These are phyloP conservation scores for Ciborinia camelliae DNA, from an alignment of 2,329 filamentous ascomycete species.

Conservation along the genomic window DNA sequence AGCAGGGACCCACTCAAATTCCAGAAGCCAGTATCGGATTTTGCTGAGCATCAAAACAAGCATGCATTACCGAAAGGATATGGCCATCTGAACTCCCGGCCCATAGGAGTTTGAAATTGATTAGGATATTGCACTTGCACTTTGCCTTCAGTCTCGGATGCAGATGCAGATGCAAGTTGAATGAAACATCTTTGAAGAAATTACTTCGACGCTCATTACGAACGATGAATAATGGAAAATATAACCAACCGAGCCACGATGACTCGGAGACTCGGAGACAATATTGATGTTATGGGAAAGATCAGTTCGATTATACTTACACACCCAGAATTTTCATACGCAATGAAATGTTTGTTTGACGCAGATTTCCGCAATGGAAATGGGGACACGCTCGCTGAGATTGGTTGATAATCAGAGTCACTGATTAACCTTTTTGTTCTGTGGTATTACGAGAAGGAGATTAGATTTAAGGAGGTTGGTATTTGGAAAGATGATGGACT, in stretches of 20 bases:
- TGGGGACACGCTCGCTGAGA: not conserved
- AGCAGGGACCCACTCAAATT: not conserved
- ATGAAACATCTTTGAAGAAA: not conserved
- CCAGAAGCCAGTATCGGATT: not conserved
- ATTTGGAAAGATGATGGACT: too few species aligned
- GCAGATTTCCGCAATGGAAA: too few species aligned
- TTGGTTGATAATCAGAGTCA: not conserved
- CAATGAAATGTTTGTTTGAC: not conserved
- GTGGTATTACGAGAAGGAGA: not conserved
- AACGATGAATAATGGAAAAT: not conserved
- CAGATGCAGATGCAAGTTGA: too few species aligned
- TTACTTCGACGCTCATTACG: not conserved
- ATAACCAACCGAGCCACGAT: not conserved
- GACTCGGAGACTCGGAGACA: too few species aligned
- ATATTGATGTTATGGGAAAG: not conserved
- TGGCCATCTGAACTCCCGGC: not conserved
- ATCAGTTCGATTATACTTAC: not conserved
- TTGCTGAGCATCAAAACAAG: not conserved
- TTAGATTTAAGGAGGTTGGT: not conserved
- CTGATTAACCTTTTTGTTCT: not conserved
- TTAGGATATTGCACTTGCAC: not conserved
- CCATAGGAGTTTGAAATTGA: not conserved
- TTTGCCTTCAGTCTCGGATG: too few species aligned
- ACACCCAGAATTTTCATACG: not conserved
- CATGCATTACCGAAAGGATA: not conserved